Evolutionary conservation across 768 basidiomycete genomes (phyloP).

Genomic region (Suillus alpinus): DNA sequence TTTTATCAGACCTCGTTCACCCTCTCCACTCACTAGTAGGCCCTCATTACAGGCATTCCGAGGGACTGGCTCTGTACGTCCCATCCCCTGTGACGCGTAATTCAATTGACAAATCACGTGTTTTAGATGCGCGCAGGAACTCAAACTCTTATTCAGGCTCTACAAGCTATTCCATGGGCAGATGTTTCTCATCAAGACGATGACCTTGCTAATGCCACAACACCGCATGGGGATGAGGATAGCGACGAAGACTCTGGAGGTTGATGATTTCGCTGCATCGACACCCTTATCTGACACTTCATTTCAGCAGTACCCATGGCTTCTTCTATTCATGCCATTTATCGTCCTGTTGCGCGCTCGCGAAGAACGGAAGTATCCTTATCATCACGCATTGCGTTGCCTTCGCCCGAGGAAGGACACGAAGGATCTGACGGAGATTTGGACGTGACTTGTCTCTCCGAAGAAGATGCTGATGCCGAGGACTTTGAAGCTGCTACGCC

Average conservation of each 20-base stretch:
- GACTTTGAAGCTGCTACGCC: slow-evolving; percentile 59
- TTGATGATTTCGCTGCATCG: slow-evolving; percentile 31
- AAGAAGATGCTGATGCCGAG: slow-evolving; percentile 52
- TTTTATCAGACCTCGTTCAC: slow-evolving; percentile 75
- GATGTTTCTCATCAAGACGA: slow-evolving; percentile 70
- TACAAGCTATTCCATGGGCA: slow-evolving; percentile 81
- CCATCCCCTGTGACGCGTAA: slow-evolving; percentile 1
- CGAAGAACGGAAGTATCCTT: slow-evolving; percentile 38
- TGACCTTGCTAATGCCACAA: slow-evolving; percentile 44
- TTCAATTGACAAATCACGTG: slow-evolving; percentile 9
- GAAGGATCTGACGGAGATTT: slow-evolving; percentile 30
- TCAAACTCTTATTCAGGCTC: slow-evolving; percentile 84
- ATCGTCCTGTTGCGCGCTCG: slow-evolving; percentile 74
- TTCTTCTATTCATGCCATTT: slow-evolving; percentile 86
- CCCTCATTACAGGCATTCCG: slow-evolving; percentile 54
- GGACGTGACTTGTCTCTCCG: slow-evolving; percentile 36
- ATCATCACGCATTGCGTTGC: slow-evolving; percentile 12
- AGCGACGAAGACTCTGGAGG: slow-evolving; percentile 56
- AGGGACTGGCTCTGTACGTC: slow-evolving; percentile 68
- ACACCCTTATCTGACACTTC: slow-evolving; percentile 5
- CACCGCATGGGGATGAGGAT: slow-evolving; percentile 46
- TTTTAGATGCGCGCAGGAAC: slow-evolving; percentile 82
- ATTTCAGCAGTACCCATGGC: slow-evolving; percentile 47
- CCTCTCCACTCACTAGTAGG: slow-evolving; percentile 43
- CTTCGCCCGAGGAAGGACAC: slow-evolving; percentile 25